Conservation (phyloP, 1,284 basidiomycete species). For the Abortiporus biennis region DNA sequence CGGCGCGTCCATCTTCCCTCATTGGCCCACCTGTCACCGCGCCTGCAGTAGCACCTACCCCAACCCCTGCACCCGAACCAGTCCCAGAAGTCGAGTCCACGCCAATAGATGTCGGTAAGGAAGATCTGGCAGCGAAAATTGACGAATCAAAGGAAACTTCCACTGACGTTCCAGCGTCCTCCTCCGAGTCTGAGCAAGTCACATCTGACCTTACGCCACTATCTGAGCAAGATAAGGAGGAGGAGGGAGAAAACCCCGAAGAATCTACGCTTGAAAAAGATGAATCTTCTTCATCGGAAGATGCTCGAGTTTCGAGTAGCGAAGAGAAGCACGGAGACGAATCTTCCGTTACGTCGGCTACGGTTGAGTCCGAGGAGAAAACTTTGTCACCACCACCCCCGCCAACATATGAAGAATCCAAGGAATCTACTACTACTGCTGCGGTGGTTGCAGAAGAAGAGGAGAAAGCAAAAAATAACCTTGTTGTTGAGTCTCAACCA, state of each 20-base stretch:
- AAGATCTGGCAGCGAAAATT: background rate
- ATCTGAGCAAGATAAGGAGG: background rate
- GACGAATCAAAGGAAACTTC: background rate
- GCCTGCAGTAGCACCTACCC: constrained; percentile 8
- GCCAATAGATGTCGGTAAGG: too few species aligned
- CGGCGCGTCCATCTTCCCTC: constrained; percentile 11
- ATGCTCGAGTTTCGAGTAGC: background rate
- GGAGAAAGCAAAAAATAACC: background rate
- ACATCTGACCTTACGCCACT: background rate
- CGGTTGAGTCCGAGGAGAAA: background rate
- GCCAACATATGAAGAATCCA: background rate
- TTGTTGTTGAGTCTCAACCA: constrained; percentile 7
- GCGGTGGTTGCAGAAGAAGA: background rate
- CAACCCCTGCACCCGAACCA: constrained; percentile 1
- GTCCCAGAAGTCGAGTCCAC: background rate
- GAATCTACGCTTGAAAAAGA: background rate
- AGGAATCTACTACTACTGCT: background rate
- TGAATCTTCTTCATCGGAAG: background rate
- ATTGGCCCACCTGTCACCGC: constrained; percentile 11
- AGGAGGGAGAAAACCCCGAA: background rate
- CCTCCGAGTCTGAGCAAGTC: background rate
- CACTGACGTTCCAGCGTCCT: background rate
- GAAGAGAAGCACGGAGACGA: too few species aligned
- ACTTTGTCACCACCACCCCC: background rate
- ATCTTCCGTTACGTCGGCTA: too few species aligned